A percentile compares a stretch with the other conserved stretches of the same genome.
Evolutionary conservation across 2,329 filamentous ascomycete genomes (phyloP).

Genomic region (Xylariaceae sp.): DNA sequence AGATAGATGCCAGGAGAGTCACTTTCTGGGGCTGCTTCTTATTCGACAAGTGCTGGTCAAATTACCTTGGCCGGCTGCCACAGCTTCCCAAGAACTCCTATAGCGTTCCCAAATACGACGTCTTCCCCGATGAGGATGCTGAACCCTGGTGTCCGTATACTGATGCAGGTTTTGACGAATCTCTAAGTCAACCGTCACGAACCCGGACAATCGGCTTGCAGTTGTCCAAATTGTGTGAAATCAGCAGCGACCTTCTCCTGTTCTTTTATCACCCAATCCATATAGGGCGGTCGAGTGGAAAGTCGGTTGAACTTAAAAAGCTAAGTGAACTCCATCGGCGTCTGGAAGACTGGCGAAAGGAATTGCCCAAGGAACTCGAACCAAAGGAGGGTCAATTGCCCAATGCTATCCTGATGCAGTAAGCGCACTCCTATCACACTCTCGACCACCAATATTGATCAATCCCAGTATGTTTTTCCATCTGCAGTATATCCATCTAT

Average conservation of each 20-base stretch:
- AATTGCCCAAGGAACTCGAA: slow-evolving; percentile 83
- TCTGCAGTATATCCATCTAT: slow-evolving; percentile 91
- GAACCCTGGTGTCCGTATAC: slow-evolving; percentile 87
- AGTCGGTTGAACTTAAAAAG: slow-evolving; percentile 85
- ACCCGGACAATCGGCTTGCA: slow-evolving; percentile 82
- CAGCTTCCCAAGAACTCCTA: slow-evolving; percentile 80
- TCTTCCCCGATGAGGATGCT: slow-evolving; percentile 86
- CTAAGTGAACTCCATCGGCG: slow-evolving; percentile 88
- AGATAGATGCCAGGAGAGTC: slow-evolving; percentile 85
- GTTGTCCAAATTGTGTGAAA: slow-evolving; percentile 83
- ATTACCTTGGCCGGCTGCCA: slow-evolving; percentile 89
- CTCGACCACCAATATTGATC: slow-evolving; percentile 26
- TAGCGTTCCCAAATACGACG: slow-evolving; percentile 85
- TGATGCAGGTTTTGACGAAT: slow-evolving; percentile 75
- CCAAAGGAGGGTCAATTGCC: slow-evolving; percentile 87
- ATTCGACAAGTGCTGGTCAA: slow-evolving; percentile 99
- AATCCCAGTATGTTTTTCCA: slow-evolving; percentile 89
- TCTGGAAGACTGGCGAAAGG: slow-evolving; percentile 85
- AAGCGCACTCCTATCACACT: slow-evolving; percentile 47
- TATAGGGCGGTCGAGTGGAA: slow-evolving; percentile 66
- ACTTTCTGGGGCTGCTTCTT: slow-evolving; percentile 98
- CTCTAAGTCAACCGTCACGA: slow-evolving; percentile 76
- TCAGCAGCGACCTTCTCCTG: slow-evolving; percentile 85
- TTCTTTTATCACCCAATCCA: slow-evolving; percentile 88
- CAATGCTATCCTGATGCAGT: slow-evolving; percentile 81